These are phyloP conservation scores for Thermothelomyces thermophilus DNA, from an alignment of 2,329 filamentous ascomycete species.

Conservation along the genomic window DNA sequence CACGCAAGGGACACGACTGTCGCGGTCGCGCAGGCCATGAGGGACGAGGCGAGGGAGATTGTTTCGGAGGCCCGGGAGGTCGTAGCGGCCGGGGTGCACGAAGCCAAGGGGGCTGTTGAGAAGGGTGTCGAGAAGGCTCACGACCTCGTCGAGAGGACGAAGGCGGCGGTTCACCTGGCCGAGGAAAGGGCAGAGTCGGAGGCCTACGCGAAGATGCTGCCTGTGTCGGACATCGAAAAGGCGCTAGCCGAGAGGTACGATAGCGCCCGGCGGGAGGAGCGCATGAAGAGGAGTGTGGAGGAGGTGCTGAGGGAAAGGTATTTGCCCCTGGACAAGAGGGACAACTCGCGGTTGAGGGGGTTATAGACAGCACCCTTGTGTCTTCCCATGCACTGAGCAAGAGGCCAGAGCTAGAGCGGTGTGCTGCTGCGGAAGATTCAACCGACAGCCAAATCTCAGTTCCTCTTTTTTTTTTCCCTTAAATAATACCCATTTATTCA, in stretches of 20 bases:
- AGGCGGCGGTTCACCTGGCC: slow-evolving; percentile 31
- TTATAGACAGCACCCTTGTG: not conserved
- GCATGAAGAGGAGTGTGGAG: slow-evolving; percentile 43
- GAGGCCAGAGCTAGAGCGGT: too few species aligned
- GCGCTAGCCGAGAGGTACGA: slow-evolving; percentile 48
- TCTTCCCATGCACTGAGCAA: too few species aligned
- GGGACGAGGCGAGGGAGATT: slow-evolving; percentile 28
- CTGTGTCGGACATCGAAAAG: slow-evolving; percentile 38
- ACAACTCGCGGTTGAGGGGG: slow-evolving; percentile 39
- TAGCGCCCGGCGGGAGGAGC: slow-evolving; percentile 30
- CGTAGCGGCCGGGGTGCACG: slow-evolving; percentile 32
- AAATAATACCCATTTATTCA: not conserved
- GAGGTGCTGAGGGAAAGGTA: slow-evolving; percentile 52
- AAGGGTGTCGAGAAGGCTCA: slow-evolving; percentile 37
- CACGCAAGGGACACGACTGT: slow-evolving; percentile 20
- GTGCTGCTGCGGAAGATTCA: too few species aligned
- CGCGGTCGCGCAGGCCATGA: slow-evolving; percentile 25
- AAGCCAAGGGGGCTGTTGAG: slow-evolving; percentile 36
- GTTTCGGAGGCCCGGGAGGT: slow-evolving; percentile 28
- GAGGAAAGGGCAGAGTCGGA: slow-evolving; percentile 32
- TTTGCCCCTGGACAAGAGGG: slow-evolving; percentile 39
- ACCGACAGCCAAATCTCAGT: too few species aligned
- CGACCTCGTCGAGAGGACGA: slow-evolving; percentile 35
- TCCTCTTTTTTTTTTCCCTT: too few species aligned
- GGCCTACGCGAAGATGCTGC: slow-evolving; percentile 24